Conservation (phyloP, 2,329 filamentous ascomycete genomes). For the Diaporthe caulivora region DNA sequence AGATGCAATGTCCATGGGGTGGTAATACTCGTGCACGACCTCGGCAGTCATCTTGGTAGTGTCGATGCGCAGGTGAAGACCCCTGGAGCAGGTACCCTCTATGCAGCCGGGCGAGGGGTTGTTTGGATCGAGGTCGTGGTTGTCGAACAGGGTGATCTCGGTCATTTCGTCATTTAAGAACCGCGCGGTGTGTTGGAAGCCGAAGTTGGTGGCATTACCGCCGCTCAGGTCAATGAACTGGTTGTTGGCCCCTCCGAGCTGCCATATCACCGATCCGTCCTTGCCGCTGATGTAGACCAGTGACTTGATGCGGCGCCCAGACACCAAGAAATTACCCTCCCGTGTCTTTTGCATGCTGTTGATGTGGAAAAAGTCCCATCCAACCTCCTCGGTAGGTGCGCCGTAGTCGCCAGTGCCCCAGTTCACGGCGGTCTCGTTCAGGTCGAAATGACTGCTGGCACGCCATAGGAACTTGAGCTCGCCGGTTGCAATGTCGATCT, state of each 20-base stretch:
- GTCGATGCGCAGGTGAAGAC: conserved; percentile 52
- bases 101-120: conserved; percentile 37
- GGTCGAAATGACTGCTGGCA: conserved; percentile 48
- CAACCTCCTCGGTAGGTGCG: conserved; percentile 41
- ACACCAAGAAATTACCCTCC: conserved; percentile 67
- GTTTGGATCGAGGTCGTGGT: conserved; percentile 50
- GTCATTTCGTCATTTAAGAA: conserved; percentile 51
- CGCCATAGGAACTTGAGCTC: conserved; percentile 64
- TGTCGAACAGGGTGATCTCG: conserved; percentile 62
- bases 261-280: conserved; percentile 63
- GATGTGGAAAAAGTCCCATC: conserved; percentile 70
- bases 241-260: conserved; percentile 62
- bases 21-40: conserved; percentile 53
- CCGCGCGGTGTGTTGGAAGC: conserved; percentile 62
- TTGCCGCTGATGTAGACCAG: conserved; percentile 56
- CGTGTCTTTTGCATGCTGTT: conserved; percentile 66
- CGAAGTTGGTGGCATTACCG: conserved; percentile 54
- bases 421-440: conserved; percentile 40
- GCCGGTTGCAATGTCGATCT: conserved; percentile 64
- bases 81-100: conserved; percentile 39
- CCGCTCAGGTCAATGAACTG: conserved; percentile 54
- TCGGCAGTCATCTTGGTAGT: conserved; percentile 56
- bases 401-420: conserved; percentile 37
- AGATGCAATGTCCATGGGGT: conserved; percentile 43
- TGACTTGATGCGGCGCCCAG: conserved; percentile 54